Percentiles rank a stretch among this genome's conserved stretches.
phyloP scores from a whole-genome alignment of 1,284 basidiomycete species.

The Sporisorium sorghi region DNA sequence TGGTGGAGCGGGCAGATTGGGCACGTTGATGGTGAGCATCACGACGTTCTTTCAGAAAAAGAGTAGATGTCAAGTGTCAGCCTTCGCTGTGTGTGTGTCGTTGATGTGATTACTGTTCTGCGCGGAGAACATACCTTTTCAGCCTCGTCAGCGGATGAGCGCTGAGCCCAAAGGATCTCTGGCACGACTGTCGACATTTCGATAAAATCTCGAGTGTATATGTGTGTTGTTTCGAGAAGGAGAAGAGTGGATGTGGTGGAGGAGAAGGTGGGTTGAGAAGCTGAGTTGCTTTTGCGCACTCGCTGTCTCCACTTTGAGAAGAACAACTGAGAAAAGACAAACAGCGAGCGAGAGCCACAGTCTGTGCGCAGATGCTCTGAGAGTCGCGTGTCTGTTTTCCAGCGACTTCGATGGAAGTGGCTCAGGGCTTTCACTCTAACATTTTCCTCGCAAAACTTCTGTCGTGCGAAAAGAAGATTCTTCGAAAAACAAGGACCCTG shows the following conservation, averaged over 20 bases:
- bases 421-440: constrained; percentile 14
- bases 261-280: neutral
- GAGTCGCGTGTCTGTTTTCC: constrained; percentile 15
- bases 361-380: constrained; percentile 9
- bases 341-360: neutral
- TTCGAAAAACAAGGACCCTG: constrained; percentile 11
- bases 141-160: constrained; percentile 59
- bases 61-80: constrained; percentile 7
- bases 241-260: neutral
- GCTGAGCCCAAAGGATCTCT: constrained; percentile 69
- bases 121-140: constrained; percentile 57
- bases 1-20: constrained; percentile 63
- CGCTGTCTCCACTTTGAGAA: constrained; percentile 26
- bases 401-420: constrained; percentile 35
- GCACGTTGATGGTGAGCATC: constrained; percentile 69
- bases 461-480: constrained; percentile 44
- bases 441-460: neutral
- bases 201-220: neutral
- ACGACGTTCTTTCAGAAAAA: constrained; percentile 55
- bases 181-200: constrained; percentile 59
- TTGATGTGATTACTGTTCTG: neutral
- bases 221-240: neutral
- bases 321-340: constrained; percentile 10
- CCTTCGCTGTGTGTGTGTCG: neutral
- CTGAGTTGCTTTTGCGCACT: neutral